Conservation (phyloP, 2,329 filamentous ascomycete genomes). For the Verticillium dahliae region DNA sequence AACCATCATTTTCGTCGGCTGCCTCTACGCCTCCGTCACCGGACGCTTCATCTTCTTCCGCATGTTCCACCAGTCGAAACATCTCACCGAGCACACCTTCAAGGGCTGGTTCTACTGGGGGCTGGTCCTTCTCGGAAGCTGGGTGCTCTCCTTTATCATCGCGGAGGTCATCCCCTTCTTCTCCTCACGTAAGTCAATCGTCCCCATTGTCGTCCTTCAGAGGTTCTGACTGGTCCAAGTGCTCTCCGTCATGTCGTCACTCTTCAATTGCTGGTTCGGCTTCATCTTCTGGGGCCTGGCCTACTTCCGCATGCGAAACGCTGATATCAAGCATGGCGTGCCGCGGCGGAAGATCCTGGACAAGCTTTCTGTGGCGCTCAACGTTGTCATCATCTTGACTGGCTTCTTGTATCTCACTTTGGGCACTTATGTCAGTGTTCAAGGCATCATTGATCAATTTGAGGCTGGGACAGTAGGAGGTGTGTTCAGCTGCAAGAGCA, state of each 20-base stretch:
- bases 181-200: conserved; percentile 51
- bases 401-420: conserved; percentile 76
- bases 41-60: conserved; percentile 91
- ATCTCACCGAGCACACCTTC: conserved; percentile 75
- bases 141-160: conserved; percentile 88
- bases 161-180: conserved; percentile 94
- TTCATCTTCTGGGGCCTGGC: conserved; percentile 93
- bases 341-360: conserved; percentile 45
- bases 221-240: conserved; percentile 26
- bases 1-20: conserved; percentile 85
- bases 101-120: conserved; percentile 75
- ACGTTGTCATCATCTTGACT: conserved; percentile 65
- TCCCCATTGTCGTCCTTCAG: background rate
- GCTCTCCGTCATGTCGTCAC: conserved; percentile 69
- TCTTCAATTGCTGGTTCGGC: conserved; percentile 89
- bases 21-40: conserved; percentile 84
- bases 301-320: conserved; percentile 68
- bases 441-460: conserved; percentile 71
- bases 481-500: conserved; percentile 67
- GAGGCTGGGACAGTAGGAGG: conserved; percentile 55
- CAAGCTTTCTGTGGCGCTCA: conserved; percentile 52
- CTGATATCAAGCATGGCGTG: conserved; percentile 50
- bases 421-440: conserved; percentile 74
- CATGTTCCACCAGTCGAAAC: conserved; percentile 66
- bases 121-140: conserved; percentile 46